These are phyloP conservation scores for Erodium texanum DNA, from an alignment of 441 rosid species.

Conservation along the genomic window DNA sequence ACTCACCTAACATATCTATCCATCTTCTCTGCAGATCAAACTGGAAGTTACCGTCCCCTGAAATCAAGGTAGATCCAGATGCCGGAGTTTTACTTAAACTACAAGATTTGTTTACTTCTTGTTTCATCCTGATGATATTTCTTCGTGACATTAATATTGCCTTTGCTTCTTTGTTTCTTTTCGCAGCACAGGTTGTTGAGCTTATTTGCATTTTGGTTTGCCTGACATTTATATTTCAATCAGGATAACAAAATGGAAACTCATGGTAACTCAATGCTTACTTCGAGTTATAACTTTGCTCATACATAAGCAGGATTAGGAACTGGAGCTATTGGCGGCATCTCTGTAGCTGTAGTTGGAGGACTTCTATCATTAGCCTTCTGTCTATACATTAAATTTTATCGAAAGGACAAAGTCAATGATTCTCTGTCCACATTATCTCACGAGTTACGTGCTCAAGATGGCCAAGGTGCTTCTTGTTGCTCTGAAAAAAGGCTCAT, in stretches of 20 bases:
- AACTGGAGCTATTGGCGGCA: constrained; percentile 44
- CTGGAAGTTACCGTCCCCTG: constrained; percentile 22
- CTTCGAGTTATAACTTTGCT: constrained; percentile 21
- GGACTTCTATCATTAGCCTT: constrained; percentile 27
- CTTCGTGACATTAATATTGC: constrained; percentile 11
- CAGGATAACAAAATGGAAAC: constrained; percentile 16
- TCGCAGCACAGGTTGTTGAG: constrained; percentile 68
- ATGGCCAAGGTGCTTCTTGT: constrained; percentile 29
- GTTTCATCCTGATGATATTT: not conserved
- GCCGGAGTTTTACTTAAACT: not conserved
- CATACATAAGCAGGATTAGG: constrained; percentile 36
- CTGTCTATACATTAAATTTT: constrained; percentile 24
- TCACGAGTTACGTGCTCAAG: constrained; percentile 26
- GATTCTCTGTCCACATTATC: constrained; percentile 22
- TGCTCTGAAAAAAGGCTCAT: not conserved
- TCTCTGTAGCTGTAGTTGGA: constrained; percentile 32
- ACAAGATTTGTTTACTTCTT: not conserved
- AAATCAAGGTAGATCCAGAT: constrained; percentile 23
- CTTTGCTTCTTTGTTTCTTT: constrained; percentile 17
- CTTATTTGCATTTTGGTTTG: constrained; percentile 26
- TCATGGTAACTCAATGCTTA: too few relatives aligned
- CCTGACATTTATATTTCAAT: constrained; percentile 16
- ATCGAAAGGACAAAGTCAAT: constrained; percentile 36
- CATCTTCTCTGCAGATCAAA: constrained; percentile 26
- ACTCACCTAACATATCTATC: constrained; percentile 4